Conservation (phyloP, 495 filamentous ascomycete genomes). For the Podospora conica region DNA sequence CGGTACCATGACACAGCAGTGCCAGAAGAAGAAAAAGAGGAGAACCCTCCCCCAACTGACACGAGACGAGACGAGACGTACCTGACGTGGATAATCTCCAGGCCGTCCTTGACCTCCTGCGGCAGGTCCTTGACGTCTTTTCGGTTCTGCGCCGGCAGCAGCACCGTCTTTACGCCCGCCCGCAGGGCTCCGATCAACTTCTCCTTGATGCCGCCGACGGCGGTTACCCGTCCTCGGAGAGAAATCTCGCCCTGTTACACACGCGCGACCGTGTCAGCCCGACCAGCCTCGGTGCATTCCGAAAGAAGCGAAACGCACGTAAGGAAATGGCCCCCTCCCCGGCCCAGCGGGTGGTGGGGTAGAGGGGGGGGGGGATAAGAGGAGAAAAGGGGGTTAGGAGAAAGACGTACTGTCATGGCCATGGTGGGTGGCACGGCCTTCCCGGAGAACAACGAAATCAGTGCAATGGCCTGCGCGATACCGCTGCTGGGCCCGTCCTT, state of each 20-base stretch:
- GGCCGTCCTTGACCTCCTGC: conserved; percentile 76
- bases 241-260: conserved; percentile 67
- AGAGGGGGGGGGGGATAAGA: background rate
- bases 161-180: conserved; percentile 89
- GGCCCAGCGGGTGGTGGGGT: background rate
- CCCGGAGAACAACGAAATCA: conserved; percentile 86
- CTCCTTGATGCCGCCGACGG: conserved; percentile 96
- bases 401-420: conserved; percentile 71
- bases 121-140: conserved; percentile 94
- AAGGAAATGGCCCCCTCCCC: conserved; percentile 6
- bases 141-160: conserved; percentile 80
- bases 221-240: conserved; percentile 76
- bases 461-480: conserved; percentile 85
- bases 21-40: background rate
- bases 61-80: conserved; percentile 39
- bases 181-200: conserved; percentile 92
- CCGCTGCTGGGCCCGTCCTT: conserved; percentile 90
- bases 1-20: background rate
- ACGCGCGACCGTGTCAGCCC: conserved; percentile 24
- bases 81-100: conserved; percentile 86
- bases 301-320: conserved; percentile 15
- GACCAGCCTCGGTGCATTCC: background rate
- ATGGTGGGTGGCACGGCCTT: conserved; percentile 85
- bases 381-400: conserved; percentile 6
- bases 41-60: background rate